Conservation (phyloP, 768 basidiomycete species). For the Russula ochroleuca region DNA sequence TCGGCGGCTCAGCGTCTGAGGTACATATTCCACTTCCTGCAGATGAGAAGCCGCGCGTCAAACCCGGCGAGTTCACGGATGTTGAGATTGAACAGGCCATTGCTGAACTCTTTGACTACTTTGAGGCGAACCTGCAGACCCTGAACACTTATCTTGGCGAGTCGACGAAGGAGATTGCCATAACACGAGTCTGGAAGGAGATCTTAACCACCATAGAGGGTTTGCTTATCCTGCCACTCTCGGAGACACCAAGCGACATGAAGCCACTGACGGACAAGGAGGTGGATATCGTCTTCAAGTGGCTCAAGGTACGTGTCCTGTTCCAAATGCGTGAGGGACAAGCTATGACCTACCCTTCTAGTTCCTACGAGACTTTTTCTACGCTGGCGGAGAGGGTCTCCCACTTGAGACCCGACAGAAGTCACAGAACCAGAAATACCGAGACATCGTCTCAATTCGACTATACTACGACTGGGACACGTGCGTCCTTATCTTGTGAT, state of each 20-base stretch:
- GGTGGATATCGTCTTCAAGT: slow-evolving; percentile 98
- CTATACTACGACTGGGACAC: slow-evolving; percentile 96
- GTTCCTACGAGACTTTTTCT: slow-evolving; percentile 95
- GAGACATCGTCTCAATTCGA: slow-evolving; percentile 83
- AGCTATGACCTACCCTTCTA: slow-evolving; percentile 33
- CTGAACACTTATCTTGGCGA: slow-evolving; percentile 85
- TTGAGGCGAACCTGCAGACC: slow-evolving; percentile 88
- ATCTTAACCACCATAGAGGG: slow-evolving; percentile 81
- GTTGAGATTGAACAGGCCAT: slow-evolving; percentile 94
- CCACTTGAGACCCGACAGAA: slow-evolving; percentile 74
- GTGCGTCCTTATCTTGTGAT: slow-evolving; percentile 42
- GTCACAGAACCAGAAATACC: slow-evolving; percentile 96
- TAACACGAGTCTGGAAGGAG: slow-evolving; percentile 95
- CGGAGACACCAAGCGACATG: slow-evolving; percentile 83
- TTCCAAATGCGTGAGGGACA: background rate
- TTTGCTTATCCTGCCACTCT: slow-evolving; percentile 85
- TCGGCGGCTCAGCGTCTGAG: slow-evolving; percentile 62
- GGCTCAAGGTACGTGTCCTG: slow-evolving; percentile 71
- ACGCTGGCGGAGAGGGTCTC: slow-evolving; percentile 90
- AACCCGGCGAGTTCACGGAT: slow-evolving; percentile 81
- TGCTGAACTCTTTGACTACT: slow-evolving; percentile 88
- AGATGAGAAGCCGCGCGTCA: slow-evolving; percentile 69
- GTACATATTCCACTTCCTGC: slow-evolving; percentile 73
- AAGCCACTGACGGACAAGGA: slow-evolving; percentile 91
- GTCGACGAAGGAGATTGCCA: slow-evolving; percentile 84